phyloP scores from a whole-genome alignment of 306 rosid species.

The Pyrus bretschneideri region DNA sequence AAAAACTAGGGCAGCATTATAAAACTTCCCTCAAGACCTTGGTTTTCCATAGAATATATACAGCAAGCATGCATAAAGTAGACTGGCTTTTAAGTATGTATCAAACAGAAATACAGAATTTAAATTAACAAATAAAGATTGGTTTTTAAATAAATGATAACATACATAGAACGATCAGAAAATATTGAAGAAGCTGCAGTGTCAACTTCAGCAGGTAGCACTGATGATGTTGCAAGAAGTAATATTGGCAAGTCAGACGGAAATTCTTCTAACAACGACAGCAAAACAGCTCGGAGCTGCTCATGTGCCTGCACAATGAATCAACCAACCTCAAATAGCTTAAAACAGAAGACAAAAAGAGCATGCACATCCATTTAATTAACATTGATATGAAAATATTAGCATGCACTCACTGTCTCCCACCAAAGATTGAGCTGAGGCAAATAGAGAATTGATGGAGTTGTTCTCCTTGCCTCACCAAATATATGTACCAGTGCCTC shows the following conservation, averaged over 20 bases:
- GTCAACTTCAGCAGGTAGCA: slow-evolving; percentile 58
- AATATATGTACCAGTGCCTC: slow-evolving; percentile 96
- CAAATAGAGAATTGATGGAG: slow-evolving; percentile 88
- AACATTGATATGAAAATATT: slow-evolving; percentile 6
- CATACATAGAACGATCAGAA: slow-evolving; percentile 63
- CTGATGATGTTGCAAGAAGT: slow-evolving; percentile 74
- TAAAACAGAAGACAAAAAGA: background rate
- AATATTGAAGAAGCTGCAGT: slow-evolving; percentile 61
- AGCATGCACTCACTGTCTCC: slow-evolving; percentile 74
- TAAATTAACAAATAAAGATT: slow-evolving; percentile 1
- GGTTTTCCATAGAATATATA: too few relatives aligned
- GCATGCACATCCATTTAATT: slow-evolving; percentile 13
- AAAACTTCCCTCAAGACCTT: too few relatives aligned
- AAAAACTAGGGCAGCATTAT: too few relatives aligned
- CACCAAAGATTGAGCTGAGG: slow-evolving; percentile 96
- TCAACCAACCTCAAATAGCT: slow-evolving; percentile 25
- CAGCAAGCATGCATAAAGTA: too few relatives aligned
- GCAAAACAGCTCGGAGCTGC: slow-evolving; percentile 86
- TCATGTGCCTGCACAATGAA: slow-evolving; percentile 72
- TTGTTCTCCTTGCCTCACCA: slow-evolving; percentile 94
- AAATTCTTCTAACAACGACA: slow-evolving; percentile 79
- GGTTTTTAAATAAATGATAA: slow-evolving; percentile 19
- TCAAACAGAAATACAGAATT: background rate
- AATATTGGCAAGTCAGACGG: slow-evolving; percentile 83
- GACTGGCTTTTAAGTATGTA: background rate